These are phyloP conservation scores for Lachnellula occidentalis DNA, from an alignment of 2,329 filamentous ascomycete genomes.

Conservation along the genomic window DNA sequence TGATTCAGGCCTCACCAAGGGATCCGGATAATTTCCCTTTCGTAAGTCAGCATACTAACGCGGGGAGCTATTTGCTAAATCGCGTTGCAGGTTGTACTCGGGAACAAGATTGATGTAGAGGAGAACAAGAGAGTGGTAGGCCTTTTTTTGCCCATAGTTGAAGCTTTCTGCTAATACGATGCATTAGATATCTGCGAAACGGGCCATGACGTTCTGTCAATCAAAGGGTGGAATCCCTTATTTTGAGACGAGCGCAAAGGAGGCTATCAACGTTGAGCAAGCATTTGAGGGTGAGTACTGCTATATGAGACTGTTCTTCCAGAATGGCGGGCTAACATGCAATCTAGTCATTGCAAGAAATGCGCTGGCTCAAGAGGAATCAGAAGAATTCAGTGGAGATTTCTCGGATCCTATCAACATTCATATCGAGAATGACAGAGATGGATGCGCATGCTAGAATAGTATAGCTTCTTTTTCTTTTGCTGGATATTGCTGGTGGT, in stretches of 20 bases:
- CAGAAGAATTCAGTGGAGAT: conserved; percentile 94
- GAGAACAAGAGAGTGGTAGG: conserved; percentile 89
- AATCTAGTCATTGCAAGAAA: conserved; percentile 85
- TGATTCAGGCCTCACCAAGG: conserved; percentile 93
- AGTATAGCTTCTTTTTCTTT: conserved; percentile 4
- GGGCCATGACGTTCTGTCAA: conserved; percentile 95
- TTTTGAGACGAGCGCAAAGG: conserved; percentile 98
- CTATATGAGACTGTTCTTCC: background rate
- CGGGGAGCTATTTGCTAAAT: conserved; percentile 2
- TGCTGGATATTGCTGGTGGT: background rate
- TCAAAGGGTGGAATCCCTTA: conserved; percentile 97
- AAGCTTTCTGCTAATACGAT: conserved; percentile 18
- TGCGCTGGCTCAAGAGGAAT: conserved; percentile 92
- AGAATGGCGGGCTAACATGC: conserved; percentile 1
- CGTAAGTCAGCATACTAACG: conserved; percentile 49
- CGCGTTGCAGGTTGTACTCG: conserved; percentile 70
- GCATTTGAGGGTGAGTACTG: conserved; percentile 55
- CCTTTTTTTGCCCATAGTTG: no score
- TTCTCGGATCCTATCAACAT: conserved; percentile 99
- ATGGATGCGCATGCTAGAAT: conserved; percentile 83
- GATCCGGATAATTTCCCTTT: conserved; percentile 98
- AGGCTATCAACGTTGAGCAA: conserved; percentile 95
- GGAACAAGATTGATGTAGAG: conserved; percentile 98
- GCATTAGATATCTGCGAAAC: conserved; percentile 79
- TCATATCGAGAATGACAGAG: conserved; percentile 87